Evolutionary conservation across 2,329 filamentous ascomycete species (phyloP), one percentile per base, ranked within the genome.

Genomic region (Pyrenophora teres): DNA sequence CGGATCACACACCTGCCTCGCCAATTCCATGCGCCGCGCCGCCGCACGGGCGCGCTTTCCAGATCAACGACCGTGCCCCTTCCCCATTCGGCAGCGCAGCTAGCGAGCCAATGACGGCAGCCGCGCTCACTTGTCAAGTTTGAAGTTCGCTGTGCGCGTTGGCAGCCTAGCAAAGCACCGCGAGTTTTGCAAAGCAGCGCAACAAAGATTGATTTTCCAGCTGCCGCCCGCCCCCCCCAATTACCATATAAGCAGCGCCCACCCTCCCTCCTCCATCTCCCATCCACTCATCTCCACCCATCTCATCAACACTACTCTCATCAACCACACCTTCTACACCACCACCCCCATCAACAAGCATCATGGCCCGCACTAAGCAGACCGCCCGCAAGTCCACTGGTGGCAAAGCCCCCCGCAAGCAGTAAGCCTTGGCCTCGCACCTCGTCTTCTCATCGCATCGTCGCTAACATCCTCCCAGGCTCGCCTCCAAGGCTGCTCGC

Each of bases 401-500:
- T 86, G 84, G 84, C 81, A 87, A 87, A 79, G 84, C 84, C 73
- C 84, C 84, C 68, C 83, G 84, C 80, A 99, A 99, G 90, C 92
- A 97, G 30, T 44, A 5, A 44, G 41, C 36, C 31, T 44, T 19
- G 16, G n/a, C 41, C 8, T 12, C n/a, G 13, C 41, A 10, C 33
- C 33, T 35, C 9, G 6, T 30, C 27, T 27, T 6, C 3, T 10
- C 27, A 35, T 25, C 41, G 21, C 41, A 36, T 27, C 41, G 10
- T 33, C 23, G 13, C 41, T 44, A 36, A 44, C 21, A 27, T 2
- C 4, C 32, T 27, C 35, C 19, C 15, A 44, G 41, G 87, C 92
- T 97, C 75, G 93, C 93, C 71, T 96, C 92, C 84, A 97, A 97
- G 90, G 94, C 93, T 67, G 93, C 94, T 74, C 92, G 94, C 83